Percentiles rank a stretch among this genome's conserved stretches.
Evolutionary conservation across 2,329 filamentous ascomycete species (phyloP).

Genomic region (Knufia petricola): DNA sequence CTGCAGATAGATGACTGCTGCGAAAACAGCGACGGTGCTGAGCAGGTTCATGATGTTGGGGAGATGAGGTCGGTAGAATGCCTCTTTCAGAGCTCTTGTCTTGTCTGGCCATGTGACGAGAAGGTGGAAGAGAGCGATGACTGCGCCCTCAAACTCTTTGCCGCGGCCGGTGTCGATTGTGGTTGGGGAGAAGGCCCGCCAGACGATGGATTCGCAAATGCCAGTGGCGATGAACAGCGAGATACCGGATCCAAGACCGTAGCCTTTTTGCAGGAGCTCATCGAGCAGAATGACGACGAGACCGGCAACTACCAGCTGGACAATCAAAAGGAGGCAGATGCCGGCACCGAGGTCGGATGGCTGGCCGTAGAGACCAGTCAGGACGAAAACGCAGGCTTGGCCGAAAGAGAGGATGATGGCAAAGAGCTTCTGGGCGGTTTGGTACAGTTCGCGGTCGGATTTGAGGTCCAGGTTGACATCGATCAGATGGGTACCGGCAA

Average conservation of each 20-base stretch:
- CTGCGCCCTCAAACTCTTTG: conserved; percentile 96
- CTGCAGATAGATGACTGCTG: conserved; percentile 96
- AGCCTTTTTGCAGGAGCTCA: conserved; percentile 98
- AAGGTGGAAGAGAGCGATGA: conserved; percentile 95
- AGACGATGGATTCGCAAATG: conserved; percentile 99
- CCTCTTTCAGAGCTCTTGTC: conserved; percentile 94
- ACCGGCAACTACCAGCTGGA: conserved; percentile 94
- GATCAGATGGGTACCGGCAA: conserved; percentile 98
- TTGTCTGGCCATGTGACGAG: conserved; percentile 99
- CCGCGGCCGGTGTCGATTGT: conserved; percentile 99
- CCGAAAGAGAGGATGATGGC: conserved; percentile 96
- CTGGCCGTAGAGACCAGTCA: conserved; percentile 94
- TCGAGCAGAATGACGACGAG: conserved; percentile 98
- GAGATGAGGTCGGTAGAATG: conserved; percentile 98
- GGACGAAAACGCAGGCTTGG: conserved; percentile 94
- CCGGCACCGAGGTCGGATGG: conserved; percentile 93
- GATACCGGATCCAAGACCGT: conserved; percentile 95
- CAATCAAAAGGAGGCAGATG: conserved; percentile 95
- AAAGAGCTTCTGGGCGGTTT: conserved; percentile 98
- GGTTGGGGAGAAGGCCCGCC: conserved; percentile 98
- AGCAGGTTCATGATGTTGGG: conserved; percentile 99
- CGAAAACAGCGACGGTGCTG: conserved; percentile 86
- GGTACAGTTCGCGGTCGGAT: conserved; percentile 98
- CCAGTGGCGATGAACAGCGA: conserved; percentile 99
- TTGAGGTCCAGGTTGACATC: conserved; percentile 99